Evolutionary conservation across 805 yeast species (phyloP).

Genomic region (Metschnikowia picachoensis): DNA sequence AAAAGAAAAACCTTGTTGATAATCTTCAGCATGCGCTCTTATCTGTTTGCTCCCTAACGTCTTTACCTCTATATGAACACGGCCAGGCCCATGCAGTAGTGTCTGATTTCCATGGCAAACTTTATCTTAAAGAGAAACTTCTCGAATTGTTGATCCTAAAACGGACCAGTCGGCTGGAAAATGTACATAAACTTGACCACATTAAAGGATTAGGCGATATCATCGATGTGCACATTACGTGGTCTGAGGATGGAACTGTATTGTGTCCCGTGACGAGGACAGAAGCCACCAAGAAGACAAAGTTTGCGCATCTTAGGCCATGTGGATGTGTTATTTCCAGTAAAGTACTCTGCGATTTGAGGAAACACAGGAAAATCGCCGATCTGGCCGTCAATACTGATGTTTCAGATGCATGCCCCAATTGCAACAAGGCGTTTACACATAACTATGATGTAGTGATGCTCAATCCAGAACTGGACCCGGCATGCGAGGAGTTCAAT

Average conservation of each 20-base stretch:
- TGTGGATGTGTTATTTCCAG: slow-evolving; percentile 39
- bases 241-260: slow-evolving; percentile 14
- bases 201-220: slow-evolving; percentile 14
- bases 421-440: slow-evolving; percentile 23
- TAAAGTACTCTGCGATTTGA: slow-evolving; percentile 21
- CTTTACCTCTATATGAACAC: slow-evolving; percentile 34
- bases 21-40: slow-evolving; percentile 30
- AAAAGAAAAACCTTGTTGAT: slow-evolving; percentile 6
- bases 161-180: slow-evolving; percentile 13
- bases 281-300: slow-evolving; percentile 12
- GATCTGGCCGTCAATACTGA: slow-evolving; percentile 7
- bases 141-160: slow-evolving; percentile 51
- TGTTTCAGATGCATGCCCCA: slow-evolving; percentile 27
- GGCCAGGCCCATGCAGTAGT: slow-evolving; percentile 44
- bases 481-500: slow-evolving; percentile 11
- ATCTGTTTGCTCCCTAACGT: slow-evolving; percentile 47
- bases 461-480: slow-evolving; percentile 23
- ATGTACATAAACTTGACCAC: slow-evolving; percentile 2
- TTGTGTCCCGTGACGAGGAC: slow-evolving; percentile 33
- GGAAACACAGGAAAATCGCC: slow-evolving; percentile 7
- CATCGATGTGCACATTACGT: slow-evolving; percentile 11
- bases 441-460: slow-evolving; percentile 30
- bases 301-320: slow-evolving; percentile 29
- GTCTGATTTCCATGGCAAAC: slow-evolving; percentile 62
- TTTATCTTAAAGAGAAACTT: slow-evolving; percentile 62